Evolutionary conservation across 768 basidiomycete species (phyloP).

Genomic region (Boletus subparvulus): DNA sequence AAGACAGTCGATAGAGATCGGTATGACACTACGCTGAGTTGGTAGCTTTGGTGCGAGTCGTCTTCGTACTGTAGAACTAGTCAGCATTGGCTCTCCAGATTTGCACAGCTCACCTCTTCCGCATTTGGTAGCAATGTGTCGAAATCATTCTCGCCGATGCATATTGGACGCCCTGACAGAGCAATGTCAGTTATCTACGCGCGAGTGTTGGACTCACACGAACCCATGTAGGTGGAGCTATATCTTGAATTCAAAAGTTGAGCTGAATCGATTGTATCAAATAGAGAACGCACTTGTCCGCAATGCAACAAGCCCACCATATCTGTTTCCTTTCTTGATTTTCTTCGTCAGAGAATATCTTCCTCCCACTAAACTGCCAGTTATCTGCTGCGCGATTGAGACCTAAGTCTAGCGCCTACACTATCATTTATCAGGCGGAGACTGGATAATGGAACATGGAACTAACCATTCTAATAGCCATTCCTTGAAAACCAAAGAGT

Average conservation of each 20-base stretch:
- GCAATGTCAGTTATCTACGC: conserved; percentile 9
- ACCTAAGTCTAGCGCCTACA: conserved; percentile 75
- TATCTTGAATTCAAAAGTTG: conserved; percentile 42
- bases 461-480: conserved; percentile 73
- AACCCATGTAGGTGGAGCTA: conserved; percentile 75
- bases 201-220: conserved; percentile 1
- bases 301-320: conserved; percentile 75
- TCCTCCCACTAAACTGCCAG: conserved; percentile 65
- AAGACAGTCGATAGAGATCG: conserved; percentile 41
- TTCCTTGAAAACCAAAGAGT: conserved; percentile 39
- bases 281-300: conserved; percentile 57
- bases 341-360: conserved; percentile 64
- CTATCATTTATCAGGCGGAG: conserved; percentile 2
- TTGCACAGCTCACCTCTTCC: conserved; percentile 43
- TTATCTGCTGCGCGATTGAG: conserved; percentile 75
- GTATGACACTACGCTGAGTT: conserved; percentile 38
- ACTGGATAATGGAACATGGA: background rate
- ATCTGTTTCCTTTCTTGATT: conserved; percentile 71
- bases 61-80: conserved; percentile 52
- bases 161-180: conserved; percentile 57
- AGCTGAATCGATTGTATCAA: background rate
- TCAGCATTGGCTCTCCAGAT: conserved; percentile 4
- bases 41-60: conserved; percentile 51
- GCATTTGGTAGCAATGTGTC: conserved; percentile 63
- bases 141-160: conserved; percentile 68